Conservation (phyloP, 192 early-diverging fungal species). For the Umbelopsis sp. region DNA sequence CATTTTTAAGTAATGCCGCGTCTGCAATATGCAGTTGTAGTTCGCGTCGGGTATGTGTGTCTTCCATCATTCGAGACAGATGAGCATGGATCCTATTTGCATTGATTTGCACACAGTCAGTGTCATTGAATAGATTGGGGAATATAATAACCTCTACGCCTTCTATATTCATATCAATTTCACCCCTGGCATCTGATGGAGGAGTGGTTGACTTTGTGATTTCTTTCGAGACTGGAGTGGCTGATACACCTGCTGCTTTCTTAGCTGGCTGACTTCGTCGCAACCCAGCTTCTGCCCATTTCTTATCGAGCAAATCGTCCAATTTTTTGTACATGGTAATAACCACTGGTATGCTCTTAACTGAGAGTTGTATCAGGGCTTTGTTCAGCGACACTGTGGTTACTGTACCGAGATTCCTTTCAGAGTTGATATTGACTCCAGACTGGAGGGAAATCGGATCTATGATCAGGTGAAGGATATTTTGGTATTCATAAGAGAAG, state of each 20-base stretch:
- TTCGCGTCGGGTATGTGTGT: constrained; percentile 21
- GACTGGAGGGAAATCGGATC: constrained; percentile 47
- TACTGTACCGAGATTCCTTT: constrained; percentile 44
- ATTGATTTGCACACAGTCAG: constrained; percentile 44
- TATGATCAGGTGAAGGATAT: constrained; percentile 64
- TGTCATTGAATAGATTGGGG: constrained; percentile 49
- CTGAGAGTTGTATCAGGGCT: constrained; percentile 25
- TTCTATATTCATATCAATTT: constrained; percentile 31
- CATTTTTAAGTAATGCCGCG: constrained; percentile 41
- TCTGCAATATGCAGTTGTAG: constrained; percentile 29
- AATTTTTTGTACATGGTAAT: constrained; percentile 53
- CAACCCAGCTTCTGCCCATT: constrained; percentile 37
- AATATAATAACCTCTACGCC: constrained; percentile 38
- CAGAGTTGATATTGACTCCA: constrained; percentile 38
- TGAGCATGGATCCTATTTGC: constrained; percentile 29
- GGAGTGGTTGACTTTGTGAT: neutral
- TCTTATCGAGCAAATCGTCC: constrained; percentile 58
- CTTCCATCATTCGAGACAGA: constrained; percentile 14
- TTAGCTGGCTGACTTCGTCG: neutral
- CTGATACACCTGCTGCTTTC: neutral
- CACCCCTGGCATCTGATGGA: constrained; percentile 2
- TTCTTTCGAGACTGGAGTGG: neutral
- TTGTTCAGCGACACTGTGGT: constrained; percentile 1
- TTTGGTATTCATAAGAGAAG: constrained; percentile 79
- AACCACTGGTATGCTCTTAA: constrained; percentile 62